These are phyloP conservation scores for Kodamaea plutei DNA, from an alignment of 1,139 yeast genomes.

Conservation along the genomic window DNA sequence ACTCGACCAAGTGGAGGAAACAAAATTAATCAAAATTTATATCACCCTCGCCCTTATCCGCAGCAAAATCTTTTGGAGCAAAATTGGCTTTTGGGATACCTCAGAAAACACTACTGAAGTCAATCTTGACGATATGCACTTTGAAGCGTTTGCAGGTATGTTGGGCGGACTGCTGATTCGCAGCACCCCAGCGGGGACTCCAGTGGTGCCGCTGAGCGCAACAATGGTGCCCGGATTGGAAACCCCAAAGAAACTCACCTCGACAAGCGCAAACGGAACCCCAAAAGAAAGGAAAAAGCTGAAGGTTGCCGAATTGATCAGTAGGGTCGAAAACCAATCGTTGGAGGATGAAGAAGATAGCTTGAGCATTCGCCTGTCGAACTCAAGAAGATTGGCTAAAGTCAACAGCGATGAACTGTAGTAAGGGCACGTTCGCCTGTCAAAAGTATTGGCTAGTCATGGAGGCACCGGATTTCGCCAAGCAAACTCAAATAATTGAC, in stretches of 20 bases:
- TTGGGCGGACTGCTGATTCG: slow-evolving; percentile 3
- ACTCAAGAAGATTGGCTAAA: too few relatives aligned
- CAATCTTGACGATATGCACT: slow-evolving; percentile 13
- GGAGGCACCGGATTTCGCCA: too few relatives aligned
- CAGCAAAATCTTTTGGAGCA: slow-evolving; percentile 71
- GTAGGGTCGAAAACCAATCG: slow-evolving; percentile 8
- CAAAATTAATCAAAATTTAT: slow-evolving; percentile 21
- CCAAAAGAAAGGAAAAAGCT: slow-evolving; percentile 4
- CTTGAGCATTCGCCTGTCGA: slow-evolving; percentile 2
- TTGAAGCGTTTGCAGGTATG: slow-evolving; percentile 14
- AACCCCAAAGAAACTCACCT: slow-evolving; percentile 1
- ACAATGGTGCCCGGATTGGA: slow-evolving; percentile 4
- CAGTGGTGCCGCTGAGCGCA: slow-evolving; percentile 7
- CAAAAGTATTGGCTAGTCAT: too few relatives aligned
- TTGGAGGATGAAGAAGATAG: slow-evolving; percentile 7
- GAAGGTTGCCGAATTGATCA: slow-evolving; percentile 10
- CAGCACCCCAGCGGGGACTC: slow-evolving; percentile 9
- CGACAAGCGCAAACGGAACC: neutral
- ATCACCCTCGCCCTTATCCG: slow-evolving; percentile 28
- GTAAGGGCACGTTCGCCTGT: too few relatives aligned
- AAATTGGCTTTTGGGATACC: slow-evolving; percentile 65
- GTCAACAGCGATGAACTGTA: too few relatives aligned
- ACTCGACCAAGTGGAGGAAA: slow-evolving; percentile 17
- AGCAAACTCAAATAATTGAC: too few relatives aligned
- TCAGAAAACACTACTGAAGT: slow-evolving; percentile 27